Conservation (phyloP, 139 green algal species). For the Haematococcus lacustris region DNA sequence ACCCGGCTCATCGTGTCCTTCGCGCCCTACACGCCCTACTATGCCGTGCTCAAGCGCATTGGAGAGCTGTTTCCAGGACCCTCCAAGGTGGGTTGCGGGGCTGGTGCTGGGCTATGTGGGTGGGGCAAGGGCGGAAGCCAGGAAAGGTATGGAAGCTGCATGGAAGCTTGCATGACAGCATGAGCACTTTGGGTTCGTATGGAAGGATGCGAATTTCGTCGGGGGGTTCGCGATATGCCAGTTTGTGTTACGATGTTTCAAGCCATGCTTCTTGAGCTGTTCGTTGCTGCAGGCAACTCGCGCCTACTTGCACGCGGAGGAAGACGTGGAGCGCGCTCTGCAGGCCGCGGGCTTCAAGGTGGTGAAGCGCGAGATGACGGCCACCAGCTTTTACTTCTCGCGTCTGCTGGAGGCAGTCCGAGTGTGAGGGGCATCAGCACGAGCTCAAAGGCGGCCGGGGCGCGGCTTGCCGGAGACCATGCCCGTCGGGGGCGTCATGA, state of each 20-base stretch:
- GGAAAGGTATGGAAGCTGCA: no score
- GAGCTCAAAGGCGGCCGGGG: background rate
- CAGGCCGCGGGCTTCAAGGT: conserved; percentile 68
- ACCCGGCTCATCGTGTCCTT: conserved; percentile 91
- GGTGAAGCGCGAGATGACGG: conserved; percentile 91
- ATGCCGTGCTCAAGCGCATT: conserved; percentile 83
- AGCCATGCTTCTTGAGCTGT: no score
- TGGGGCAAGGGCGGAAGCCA: no score
- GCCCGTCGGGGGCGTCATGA: no score
- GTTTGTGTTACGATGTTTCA: no score
- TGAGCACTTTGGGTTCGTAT: no score
- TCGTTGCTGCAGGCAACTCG: conserved; percentile 68
- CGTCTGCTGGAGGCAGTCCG: conserved; percentile 75
- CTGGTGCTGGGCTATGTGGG: no score
- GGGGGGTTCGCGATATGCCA: no score
- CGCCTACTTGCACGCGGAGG: conserved; percentile 94
- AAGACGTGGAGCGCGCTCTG: conserved; percentile 87
- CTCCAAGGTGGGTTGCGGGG: conserved; percentile 72
- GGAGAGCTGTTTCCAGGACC: conserved; percentile 96
- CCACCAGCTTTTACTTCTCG: conserved; percentile 97
- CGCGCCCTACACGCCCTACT: conserved; percentile 80
- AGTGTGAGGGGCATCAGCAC: conserved; percentile 13
- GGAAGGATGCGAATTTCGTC: no score
- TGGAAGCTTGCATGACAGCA: no score
- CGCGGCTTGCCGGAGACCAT: no score